Evolutionary conservation across 306 rosid genomes (phyloP).

Genomic region (Carpinus fangiana): DNA sequence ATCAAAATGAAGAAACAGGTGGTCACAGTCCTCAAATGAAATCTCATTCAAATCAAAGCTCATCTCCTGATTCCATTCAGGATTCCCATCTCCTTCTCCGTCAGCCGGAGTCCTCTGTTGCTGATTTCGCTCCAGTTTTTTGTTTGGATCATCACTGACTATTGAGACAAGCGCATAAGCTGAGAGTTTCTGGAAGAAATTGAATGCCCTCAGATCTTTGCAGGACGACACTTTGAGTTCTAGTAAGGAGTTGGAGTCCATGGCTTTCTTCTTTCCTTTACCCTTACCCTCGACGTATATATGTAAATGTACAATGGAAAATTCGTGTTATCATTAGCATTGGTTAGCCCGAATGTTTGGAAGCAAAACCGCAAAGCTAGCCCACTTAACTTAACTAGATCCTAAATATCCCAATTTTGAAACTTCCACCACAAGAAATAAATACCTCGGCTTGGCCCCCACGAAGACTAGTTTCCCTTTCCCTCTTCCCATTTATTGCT

Average conservation of each 20-base stretch:
- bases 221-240: slow-evolving; percentile 53
- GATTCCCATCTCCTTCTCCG: slow-evolving; percentile 28
- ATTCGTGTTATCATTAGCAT: no score
- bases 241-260: slow-evolving; percentile 39
- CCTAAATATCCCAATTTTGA: no score
- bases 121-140: slow-evolving; percentile 28
- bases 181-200: slow-evolving; percentile 70
- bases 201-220: slow-evolving; percentile 41
- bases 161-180: slow-evolving; percentile 41
- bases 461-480: no score
- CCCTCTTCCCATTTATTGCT: no score
- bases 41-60: slow-evolving; percentile 32
- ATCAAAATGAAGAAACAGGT: slow-evolving; percentile 37
- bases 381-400: no score
- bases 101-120: slow-evolving; percentile 32
- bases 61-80: slow-evolving; percentile 46
- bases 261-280: background rate
- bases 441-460: no score
- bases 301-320: no score
- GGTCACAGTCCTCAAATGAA: slow-evolving; percentile 5
- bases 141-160: slow-evolving; percentile 28
- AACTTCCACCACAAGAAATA: no score
- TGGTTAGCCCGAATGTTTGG: no score
- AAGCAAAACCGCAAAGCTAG: no score
- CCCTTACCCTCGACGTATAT: no score